These are phyloP conservation scores for Fusarium algeriense DNA, from an alignment of 2,329 filamentous ascomycete species.

Conservation along the genomic window DNA sequence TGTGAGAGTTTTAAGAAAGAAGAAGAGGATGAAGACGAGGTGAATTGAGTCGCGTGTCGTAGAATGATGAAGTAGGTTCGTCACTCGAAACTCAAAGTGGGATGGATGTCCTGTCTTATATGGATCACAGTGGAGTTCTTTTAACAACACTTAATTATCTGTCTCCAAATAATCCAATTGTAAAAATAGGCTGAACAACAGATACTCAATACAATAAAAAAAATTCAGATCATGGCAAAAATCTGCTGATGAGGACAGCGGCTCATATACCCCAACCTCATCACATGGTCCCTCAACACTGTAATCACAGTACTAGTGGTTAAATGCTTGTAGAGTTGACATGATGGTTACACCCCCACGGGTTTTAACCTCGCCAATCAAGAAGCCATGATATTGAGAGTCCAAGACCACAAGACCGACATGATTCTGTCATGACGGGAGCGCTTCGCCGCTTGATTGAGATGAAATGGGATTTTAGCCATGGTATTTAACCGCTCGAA, in stretches of 20 bases:
- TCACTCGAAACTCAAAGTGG: slow-evolving; percentile 8
- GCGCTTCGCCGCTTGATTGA: slow-evolving; percentile 20
- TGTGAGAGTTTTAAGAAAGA: neutral
- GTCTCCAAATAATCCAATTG: neutral
- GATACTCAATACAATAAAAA: neutral
- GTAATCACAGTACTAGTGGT: too few species aligned
- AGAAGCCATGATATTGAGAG: slow-evolving; percentile 22
- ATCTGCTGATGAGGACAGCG: slow-evolving; percentile 41
- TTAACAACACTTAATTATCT: neutral
- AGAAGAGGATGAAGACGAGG: neutral
- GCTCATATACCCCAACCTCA: slow-evolving; percentile 41
- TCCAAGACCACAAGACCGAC: slow-evolving; percentile 14
- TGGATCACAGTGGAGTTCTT: slow-evolving; percentile 36
- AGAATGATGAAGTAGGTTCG: slow-evolving; percentile 14
- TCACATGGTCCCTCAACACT: slow-evolving; percentile 16
- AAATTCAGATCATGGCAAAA: slow-evolving; percentile 21
- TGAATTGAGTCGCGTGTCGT: slow-evolving; percentile 6
- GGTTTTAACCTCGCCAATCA: slow-evolving; percentile 39
- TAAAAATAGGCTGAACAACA: slow-evolving; percentile 24
- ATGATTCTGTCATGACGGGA: slow-evolving; percentile 39
- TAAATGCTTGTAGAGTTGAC: slow-evolving; percentile 10
- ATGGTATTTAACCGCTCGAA: slow-evolving; percentile 39
- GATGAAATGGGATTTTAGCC: slow-evolving; percentile 13
- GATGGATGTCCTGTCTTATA: slow-evolving; percentile 36
- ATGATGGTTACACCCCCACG: slow-evolving; percentile 32